Evolutionary conservation across 371 early-diverging fungal species (phyloP).

Genomic region (Massospora cicadina): DNA sequence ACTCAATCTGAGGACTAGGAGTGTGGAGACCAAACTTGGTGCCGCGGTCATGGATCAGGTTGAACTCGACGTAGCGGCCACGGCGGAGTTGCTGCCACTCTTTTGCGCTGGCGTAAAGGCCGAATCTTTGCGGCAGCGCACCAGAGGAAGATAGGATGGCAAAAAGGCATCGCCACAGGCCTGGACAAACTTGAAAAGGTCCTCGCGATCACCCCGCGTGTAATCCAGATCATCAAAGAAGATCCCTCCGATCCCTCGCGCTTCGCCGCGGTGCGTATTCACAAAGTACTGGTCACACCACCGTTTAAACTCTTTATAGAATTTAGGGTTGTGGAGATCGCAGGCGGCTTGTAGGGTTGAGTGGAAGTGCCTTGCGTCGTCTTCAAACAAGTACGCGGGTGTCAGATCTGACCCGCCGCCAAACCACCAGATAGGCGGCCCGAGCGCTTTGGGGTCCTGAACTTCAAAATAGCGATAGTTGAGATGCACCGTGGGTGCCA

Average conservation of each 20-base stretch:
- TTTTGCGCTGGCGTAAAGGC: slow-evolving; percentile 45
- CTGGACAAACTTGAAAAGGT: slow-evolving; percentile 46
- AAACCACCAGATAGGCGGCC: slow-evolving; percentile 62
- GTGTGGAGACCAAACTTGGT: slow-evolving; percentile 78
- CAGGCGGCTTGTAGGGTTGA: slow-evolving; percentile 54
- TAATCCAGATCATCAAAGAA: slow-evolving; percentile 73
- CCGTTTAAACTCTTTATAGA: slow-evolving; percentile 57
- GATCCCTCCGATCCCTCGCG: slow-evolving; percentile 73
- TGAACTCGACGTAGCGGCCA: slow-evolving; percentile 81
- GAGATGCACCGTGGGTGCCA: slow-evolving; percentile 86
- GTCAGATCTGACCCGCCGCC: slow-evolving; percentile 78
- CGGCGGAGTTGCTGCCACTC: slow-evolving; percentile 72
- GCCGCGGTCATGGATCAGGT: slow-evolving; percentile 72
- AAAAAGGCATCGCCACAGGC: slow-evolving; percentile 54
- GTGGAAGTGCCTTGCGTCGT: slow-evolving; percentile 69
- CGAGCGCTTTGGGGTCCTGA: slow-evolving; percentile 28
- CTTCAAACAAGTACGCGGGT: slow-evolving; percentile 55
- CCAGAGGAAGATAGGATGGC: slow-evolving; percentile 53
- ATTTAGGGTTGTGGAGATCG: slow-evolving; percentile 42
- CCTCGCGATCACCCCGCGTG: slow-evolving; percentile 28
- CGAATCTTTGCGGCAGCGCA: slow-evolving; percentile 43
- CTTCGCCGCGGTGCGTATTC: slow-evolving; percentile 54
- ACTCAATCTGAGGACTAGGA: slow-evolving; percentile 73
- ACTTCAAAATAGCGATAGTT: slow-evolving; percentile 96
- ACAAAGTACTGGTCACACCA: slow-evolving; percentile 76